These are phyloP conservation scores for Didymella exigua DNA, from an alignment of 2,329 filamentous ascomycete species.

Conservation along the genomic window DNA sequence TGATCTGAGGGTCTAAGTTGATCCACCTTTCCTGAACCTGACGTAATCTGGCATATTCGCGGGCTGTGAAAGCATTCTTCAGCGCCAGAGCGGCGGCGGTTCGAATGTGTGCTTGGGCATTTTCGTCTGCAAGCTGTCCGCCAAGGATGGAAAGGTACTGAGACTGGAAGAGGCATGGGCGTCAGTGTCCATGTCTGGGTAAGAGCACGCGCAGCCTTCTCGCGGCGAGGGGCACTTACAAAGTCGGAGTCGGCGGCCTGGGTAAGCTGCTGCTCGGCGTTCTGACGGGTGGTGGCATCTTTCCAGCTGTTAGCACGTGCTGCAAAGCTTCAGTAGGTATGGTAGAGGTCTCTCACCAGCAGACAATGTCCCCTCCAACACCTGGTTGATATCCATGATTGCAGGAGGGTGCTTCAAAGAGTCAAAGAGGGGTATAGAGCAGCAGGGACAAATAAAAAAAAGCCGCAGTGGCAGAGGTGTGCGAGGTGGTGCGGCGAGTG, in stretches of 20 bases:
- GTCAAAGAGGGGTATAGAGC: slow-evolving; percentile 33
- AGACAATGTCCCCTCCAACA: slow-evolving; percentile 96
- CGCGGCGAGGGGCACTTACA: slow-evolving; percentile 62
- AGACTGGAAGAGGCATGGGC: slow-evolving; percentile 62
- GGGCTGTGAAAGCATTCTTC: slow-evolving; percentile 96
- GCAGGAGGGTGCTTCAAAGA: slow-evolving; percentile 38
- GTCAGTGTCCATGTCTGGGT: slow-evolving; percentile 39
- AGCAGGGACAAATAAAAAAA: slow-evolving; percentile 20
- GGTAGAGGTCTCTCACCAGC: slow-evolving; percentile 68
- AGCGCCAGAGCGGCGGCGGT: slow-evolving; percentile 93
- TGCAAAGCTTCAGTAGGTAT: slow-evolving; percentile 20
- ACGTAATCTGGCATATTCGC: slow-evolving; percentile 84
- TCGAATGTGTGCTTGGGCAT: slow-evolving; percentile 80
- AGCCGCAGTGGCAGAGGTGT: slow-evolving; percentile 26
- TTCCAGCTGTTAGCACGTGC: slow-evolving; percentile 46
- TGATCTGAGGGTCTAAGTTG: slow-evolving; percentile 78
- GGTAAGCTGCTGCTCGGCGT: slow-evolving; percentile 90
- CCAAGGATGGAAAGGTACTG: slow-evolving; percentile 84
- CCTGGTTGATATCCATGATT: slow-evolving; percentile 96
- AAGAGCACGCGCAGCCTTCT: slow-evolving; percentile 26
- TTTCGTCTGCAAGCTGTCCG: slow-evolving; percentile 91
- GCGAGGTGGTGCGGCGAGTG: slow-evolving; percentile 27
- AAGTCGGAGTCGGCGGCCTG: slow-evolving; percentile 95
- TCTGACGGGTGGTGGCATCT: slow-evolving; percentile 90
- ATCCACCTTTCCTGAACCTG: slow-evolving; percentile 95